These are phyloP conservation scores for Lepidium africanum DNA, from an alignment of 345 rosid species.

Conservation along the genomic window DNA sequence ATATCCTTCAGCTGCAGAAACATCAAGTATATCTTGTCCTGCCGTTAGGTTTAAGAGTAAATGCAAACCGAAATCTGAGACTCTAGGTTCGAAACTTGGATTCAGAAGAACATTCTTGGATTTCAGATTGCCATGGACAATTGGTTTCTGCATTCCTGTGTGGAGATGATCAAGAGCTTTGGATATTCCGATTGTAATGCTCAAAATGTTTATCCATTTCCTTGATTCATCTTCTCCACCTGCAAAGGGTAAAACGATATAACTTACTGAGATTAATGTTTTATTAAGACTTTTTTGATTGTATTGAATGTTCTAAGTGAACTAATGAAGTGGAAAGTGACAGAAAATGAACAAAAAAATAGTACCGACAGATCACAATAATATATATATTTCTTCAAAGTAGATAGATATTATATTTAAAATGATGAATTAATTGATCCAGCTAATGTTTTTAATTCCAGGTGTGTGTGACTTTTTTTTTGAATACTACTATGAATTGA, in stretches of 20 bases:
- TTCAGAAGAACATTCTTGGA: slow-evolving; percentile 67
- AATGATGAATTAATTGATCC: slow-evolving; percentile 6
- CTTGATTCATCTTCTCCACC: slow-evolving; percentile 50
- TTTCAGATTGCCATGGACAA: slow-evolving; percentile 78
- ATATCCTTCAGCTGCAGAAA: slow-evolving; percentile 70
- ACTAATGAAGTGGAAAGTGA: slow-evolving; percentile 3
- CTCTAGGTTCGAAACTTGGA: slow-evolving; percentile 39
- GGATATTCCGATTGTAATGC: slow-evolving; percentile 55
- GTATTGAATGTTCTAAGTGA: not conserved
- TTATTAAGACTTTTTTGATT: not conserved
- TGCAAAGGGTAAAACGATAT: slow-evolving; percentile 2
- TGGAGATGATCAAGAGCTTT: slow-evolving; percentile 77
- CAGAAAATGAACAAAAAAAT: not conserved
- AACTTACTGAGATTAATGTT: not conserved
- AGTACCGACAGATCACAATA: slow-evolving; percentile 1
- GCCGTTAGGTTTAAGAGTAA: slow-evolving; percentile 53
- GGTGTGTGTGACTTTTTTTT: slow-evolving; percentile 6
- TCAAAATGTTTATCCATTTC: slow-evolving; percentile 49
- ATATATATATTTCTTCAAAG: not conserved
- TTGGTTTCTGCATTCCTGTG: slow-evolving; percentile 46
- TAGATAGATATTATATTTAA: not conserved
- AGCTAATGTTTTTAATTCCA: slow-evolving; percentile 18
- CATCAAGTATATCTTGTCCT: slow-evolving; percentile 78
- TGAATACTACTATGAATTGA: not conserved
- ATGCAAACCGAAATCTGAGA: slow-evolving; percentile 70